Base-by-base conservation (phyloP, 1,139 yeast genomes). In the Hyphopichia khmerensis region DNA sequence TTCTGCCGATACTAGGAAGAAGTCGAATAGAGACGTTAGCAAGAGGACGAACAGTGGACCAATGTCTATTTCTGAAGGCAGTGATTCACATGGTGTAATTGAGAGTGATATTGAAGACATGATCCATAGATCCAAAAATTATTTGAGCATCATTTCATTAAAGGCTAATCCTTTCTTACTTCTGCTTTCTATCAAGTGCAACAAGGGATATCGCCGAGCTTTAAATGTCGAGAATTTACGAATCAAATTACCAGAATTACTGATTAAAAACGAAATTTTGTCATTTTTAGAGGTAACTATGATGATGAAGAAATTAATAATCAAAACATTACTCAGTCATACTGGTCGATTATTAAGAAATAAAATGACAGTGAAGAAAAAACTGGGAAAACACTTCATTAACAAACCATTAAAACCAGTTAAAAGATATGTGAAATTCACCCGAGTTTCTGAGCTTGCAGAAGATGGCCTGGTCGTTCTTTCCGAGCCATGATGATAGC, bases 221-320 rank as follows among this genome's bases (percentile, higher is more conserved):
- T 71, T 82, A 42, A 84, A 84, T 55, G 89, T 85, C 3, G 73
- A 79, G 30, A 73, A 80, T 50, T 80, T 85, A 48, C 63, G 71
- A 14, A 63, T 84, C 37, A 65, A 67, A 23, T 60, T 84, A 44
- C 90, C 89, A 0, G 72, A 69, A 23, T 63, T 84, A 40, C 52
- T 55, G 7, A 75, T 84, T 40, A 60, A 63, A 19, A 71, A 76
- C 48, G 67, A 69, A 53, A 67, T 83, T 2, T 64, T 82, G 60
- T 80, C 85, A 2, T 53, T 75, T 34, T 58, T 75, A 39, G 90
- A 84, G 44, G 57, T 84, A 31, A 68, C 83, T 1, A 63, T 76
- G 52, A 57, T 72, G 36, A 50, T 84, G 36, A 80, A 82, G 53
- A 78, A 74, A 48, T 62, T 73, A 34, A 57, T 82, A 5, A 65